Percentiles rank a stretch among this genome's conserved stretches.
Conservation (phyloP, 495 filamentous ascomycete species). For the Lasiosphaeria ovina region DNA sequence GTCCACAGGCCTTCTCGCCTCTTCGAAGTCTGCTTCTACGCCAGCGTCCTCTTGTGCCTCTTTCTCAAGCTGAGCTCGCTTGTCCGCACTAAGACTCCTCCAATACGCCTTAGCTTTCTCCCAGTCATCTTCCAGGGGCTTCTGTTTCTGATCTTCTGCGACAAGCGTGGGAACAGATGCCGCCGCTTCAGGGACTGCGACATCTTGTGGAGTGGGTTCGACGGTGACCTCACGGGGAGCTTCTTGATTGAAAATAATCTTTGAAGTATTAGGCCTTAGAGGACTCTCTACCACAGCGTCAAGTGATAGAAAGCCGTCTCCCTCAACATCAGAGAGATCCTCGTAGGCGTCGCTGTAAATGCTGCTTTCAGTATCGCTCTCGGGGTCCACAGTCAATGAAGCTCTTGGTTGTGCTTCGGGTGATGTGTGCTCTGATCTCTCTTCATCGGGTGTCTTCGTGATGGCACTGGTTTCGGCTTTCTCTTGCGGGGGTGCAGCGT, state of each 20-base stretch:
- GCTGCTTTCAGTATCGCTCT: constrained; percentile 48
- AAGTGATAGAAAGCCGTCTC: constrained; percentile 76
- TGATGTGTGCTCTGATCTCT: background rate
- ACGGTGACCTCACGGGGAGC: constrained; percentile 4
- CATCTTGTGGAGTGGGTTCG: constrained; percentile 12
- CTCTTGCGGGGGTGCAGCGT: background rate
- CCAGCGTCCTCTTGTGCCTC: constrained; percentile 52
- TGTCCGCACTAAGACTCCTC: constrained; percentile 58
- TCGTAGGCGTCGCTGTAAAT: constrained; percentile 90
- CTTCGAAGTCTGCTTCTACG: constrained; percentile 43
- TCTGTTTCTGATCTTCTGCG: constrained; percentile 17
- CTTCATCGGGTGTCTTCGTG: background rate
- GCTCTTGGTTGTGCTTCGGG: background rate
- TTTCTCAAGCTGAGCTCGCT: constrained; percentile 54
- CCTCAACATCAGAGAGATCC: constrained; percentile 64
- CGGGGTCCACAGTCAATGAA: constrained; percentile 11
- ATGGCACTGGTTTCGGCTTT: background rate
- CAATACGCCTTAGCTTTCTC: constrained; percentile 61
- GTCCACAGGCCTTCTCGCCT: constrained; percentile 24
- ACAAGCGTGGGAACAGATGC: constrained; percentile 16
- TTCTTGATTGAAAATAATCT: background rate
- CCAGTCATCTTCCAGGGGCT: constrained; percentile 50
- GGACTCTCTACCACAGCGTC: constrained; percentile 77
- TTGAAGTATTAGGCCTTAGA: constrained; percentile 1
- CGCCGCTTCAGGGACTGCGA: constrained; percentile 9